These are phyloP conservation scores for Auriculariales sp. DNA, from an alignment of 768 basidiomycete genomes.

Conservation along the genomic window DNA sequence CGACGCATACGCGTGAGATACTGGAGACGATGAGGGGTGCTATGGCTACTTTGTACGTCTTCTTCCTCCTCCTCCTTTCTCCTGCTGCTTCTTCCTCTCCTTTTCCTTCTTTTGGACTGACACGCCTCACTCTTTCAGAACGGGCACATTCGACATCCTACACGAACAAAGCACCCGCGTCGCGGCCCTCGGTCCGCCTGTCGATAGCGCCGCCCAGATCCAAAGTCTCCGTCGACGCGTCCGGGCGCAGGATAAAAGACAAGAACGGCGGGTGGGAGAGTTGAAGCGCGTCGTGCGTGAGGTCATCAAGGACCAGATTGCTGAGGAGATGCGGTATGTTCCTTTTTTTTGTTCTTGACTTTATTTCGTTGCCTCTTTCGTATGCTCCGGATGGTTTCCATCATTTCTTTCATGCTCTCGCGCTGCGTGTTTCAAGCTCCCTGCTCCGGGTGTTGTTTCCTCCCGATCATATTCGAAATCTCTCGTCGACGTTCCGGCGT, in stretches of 20 bases:
- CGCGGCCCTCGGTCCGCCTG: conserved; percentile 14
- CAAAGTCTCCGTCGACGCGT: conserved; percentile 11
- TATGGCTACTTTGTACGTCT: background rate
- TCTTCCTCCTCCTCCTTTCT: too few species aligned
- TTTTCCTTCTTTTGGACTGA: too few species aligned
- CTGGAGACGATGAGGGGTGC: background rate
- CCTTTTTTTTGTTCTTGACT: conserved; percentile 1
- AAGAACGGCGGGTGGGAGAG: conserved; percentile 12
- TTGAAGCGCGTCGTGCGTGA: conserved; percentile 17
- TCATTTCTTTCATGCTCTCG: too few species aligned
- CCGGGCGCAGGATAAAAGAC: conserved; percentile 11
- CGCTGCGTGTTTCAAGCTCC: too few species aligned
- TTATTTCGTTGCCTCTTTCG: conserved; percentile 2
- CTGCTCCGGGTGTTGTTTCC: too few species aligned
- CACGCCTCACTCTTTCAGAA: too few species aligned
- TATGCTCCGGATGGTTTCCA: too few species aligned
- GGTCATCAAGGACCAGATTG: conserved; percentile 14
- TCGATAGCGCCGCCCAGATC: conserved; percentile 12
- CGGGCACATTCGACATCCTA: conserved; percentile 18
- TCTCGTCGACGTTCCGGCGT: too few species aligned
- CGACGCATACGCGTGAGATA: background rate
- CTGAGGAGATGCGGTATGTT: conserved; percentile 20
- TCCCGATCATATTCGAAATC: too few species aligned
- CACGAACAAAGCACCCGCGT: conserved; percentile 19
- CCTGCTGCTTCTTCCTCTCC: too few species aligned